phyloP scores from a whole-genome alignment of 169 alveolate species.

The Plasmodium relictum region DNA sequence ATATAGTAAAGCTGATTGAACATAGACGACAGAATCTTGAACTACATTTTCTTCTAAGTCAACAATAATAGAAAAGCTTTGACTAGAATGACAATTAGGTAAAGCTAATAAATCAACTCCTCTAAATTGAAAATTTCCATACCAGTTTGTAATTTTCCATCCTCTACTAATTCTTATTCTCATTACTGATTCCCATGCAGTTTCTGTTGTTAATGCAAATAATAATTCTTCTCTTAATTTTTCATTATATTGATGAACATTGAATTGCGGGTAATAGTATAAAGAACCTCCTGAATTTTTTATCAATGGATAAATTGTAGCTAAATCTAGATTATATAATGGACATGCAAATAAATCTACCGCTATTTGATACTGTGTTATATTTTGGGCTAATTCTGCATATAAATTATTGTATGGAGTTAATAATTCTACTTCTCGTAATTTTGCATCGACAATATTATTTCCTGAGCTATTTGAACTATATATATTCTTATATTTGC shows the following conservation, averaged over 20 bases:
- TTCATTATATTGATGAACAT: conserved; percentile 80
- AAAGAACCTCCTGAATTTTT: conserved; percentile 74
- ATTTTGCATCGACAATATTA: conserved; percentile 66
- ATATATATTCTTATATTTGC: conserved; percentile 72
- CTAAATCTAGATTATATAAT: conserved; percentile 61
- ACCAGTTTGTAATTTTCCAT: conserved; percentile 93
- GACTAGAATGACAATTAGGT: conserved; percentile 93
- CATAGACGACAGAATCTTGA: conserved; percentile 89
- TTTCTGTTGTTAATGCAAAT: conserved; percentile 89
- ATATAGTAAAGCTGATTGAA: conserved; percentile 97
- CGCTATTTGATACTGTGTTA: conserved; percentile 85
- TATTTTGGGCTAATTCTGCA: conserved; percentile 81
- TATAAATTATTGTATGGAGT: conserved; percentile 80
- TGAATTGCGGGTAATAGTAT: conserved; percentile 80
- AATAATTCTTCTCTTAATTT: conserved; percentile 90
- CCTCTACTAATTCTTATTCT: conserved; percentile 96
- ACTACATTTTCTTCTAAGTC: conserved; percentile 88
- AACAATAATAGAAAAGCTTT: conserved; percentile 90
- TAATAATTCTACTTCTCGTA: conserved; percentile 84
- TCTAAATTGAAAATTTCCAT: conserved; percentile 94
- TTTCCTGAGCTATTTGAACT: conserved; percentile 59
- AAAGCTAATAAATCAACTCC: conserved; percentile 93
- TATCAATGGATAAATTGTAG: conserved; percentile 54
- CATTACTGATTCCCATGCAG: conserved; percentile 98
- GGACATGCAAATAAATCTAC: conserved; percentile 83